phyloP scores from a whole-genome alignment of 139 green algal genomes.

The Desmodesmus armatus region DNA sequence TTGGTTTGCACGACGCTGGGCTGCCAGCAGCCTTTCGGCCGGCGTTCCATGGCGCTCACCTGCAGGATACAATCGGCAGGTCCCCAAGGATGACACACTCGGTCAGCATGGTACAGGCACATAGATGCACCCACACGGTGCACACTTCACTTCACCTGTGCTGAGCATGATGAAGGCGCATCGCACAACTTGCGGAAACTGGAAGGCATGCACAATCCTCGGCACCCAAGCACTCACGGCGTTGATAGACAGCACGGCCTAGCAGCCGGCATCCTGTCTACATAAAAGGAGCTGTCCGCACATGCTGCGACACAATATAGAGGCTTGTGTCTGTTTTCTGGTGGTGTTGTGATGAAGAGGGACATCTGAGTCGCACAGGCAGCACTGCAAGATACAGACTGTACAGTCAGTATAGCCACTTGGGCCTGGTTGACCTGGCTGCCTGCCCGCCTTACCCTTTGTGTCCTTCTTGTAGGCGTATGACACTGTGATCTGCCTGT shows the following conservation, averaged over 20 bases:
- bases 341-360: no score
- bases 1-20: conserved; percentile 71
- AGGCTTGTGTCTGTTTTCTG: no score
- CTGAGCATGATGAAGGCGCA: no score
- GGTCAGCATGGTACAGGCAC: not conserved
- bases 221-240: not conserved
- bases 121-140: not conserved
- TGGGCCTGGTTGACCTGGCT: not conserved
- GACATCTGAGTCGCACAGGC: no score
- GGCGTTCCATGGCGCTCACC: conserved; percentile 96
- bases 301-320: no score
- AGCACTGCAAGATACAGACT: not conserved
- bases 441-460: conserved; percentile 62
- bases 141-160: not conserved
- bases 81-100: not conserved
- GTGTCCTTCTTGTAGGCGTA: conserved; percentile 99
- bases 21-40: conserved; percentile 93
- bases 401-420: not conserved
- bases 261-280: no score
- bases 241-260: not conserved
- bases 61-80: conserved; percentile 15
- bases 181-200: no score
- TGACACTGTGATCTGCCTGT: conserved; percentile 88
- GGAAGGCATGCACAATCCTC: not conserved
- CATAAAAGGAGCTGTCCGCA: no score